These are phyloP conservation scores for Nemania serpens DNA, from an alignment of 2,329 filamentous ascomycete species.

Conservation along the genomic window DNA sequence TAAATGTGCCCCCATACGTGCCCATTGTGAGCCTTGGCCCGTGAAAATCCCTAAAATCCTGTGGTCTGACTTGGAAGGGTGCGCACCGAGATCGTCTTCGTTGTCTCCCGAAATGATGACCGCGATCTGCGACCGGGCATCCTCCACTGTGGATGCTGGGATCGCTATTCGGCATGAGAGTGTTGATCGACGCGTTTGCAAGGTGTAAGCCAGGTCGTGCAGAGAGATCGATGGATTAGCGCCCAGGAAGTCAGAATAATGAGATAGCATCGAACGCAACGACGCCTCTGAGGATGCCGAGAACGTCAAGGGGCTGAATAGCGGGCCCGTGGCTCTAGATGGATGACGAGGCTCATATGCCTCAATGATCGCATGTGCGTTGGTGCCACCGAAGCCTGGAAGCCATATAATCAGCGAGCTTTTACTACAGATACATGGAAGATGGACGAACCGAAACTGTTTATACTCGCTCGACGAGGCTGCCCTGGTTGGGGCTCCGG, in stretches of 20 bases:
- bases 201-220: constrained; percentile 8
- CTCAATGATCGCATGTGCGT: constrained; percentile 20
- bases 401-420: no score
- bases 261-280: neutral
- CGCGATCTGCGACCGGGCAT: no score
- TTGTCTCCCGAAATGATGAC: no score
- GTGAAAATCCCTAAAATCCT: neutral
- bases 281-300: neutral
- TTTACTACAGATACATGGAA: no score
- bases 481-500: constrained; percentile 10
- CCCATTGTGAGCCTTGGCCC: constrained; percentile 8
- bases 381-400: constrained; percentile 9
- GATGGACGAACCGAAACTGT: constrained; percentile 24
- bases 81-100: no score
- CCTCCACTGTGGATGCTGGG: no score
- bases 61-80: neutral
- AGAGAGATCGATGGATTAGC: neutral
- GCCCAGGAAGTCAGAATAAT: neutral
- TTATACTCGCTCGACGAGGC: constrained; percentile 28
- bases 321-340: neutral
- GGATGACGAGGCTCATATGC: neutral
- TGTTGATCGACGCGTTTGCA: neutral
- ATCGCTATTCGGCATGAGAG: neutral
- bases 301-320: constrained; percentile 11
- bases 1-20: neutral